These are phyloP conservation scores for Sclerotiophoma versabilis DNA, from an alignment of 2,329 filamentous ascomycete genomes.

Conservation along the genomic window DNA sequence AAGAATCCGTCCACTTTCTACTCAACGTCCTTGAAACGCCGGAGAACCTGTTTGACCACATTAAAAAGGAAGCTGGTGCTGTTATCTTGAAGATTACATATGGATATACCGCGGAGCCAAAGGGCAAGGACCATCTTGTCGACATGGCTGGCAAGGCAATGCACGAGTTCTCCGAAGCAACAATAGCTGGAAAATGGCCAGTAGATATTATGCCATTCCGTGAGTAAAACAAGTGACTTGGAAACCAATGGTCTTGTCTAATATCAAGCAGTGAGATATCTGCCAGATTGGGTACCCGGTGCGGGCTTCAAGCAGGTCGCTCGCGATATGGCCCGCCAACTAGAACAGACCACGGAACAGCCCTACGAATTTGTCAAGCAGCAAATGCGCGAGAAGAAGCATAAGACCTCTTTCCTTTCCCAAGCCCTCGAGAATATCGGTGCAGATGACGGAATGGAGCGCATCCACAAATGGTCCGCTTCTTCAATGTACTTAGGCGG, in stretches of 20 bases:
- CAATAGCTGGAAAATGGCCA: constrained; percentile 53
- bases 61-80: constrained; percentile 36
- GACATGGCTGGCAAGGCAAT: constrained; percentile 53
- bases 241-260: background rate
- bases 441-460: constrained; percentile 42
- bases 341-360: constrained; percentile 44
- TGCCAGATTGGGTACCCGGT: constrained; percentile 58
- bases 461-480: constrained; percentile 53
- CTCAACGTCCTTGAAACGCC: constrained; percentile 33
- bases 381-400: constrained; percentile 45
- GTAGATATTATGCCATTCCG: constrained; percentile 58
- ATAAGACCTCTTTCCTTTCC: constrained; percentile 52
- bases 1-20: constrained; percentile 38
- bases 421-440: constrained; percentile 47
- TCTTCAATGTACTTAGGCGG: constrained; percentile 54
- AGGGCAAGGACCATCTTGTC: constrained; percentile 53
- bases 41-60: constrained; percentile 34
- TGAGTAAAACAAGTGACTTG: constrained; percentile 20
- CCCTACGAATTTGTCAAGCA: constrained; percentile 56
- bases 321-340: constrained; percentile 43
- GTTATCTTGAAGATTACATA: constrained; percentile 41
- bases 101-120: constrained; percentile 55
- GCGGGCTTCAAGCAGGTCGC: constrained; percentile 55
- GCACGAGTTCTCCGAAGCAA: constrained; percentile 50
- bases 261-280: constrained; percentile 39